Base-by-base conservation (phyloP, 2,329 filamentous ascomycete species). In the Aspergillus floridensis region DNA sequence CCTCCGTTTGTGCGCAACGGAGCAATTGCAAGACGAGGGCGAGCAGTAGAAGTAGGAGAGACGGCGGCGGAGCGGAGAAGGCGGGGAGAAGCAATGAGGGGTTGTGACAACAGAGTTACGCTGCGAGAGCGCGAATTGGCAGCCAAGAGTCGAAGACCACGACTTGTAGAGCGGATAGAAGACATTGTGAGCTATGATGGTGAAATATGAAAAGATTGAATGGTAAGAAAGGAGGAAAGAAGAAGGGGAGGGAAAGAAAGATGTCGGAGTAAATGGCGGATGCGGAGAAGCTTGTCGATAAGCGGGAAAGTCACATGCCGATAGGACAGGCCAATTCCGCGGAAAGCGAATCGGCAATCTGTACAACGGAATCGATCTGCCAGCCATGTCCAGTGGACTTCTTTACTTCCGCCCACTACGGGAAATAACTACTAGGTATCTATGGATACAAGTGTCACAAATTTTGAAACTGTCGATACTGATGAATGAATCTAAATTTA, bases 131-230 rank as follows among this genome's bases (percentile, higher is more conserved):
- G 58, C 14, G 70, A 69, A 58, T 67, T 67, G 53, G 65, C 62
- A 35, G 64, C 65, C 58, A 73, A 62, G 58, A 71, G 69, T 66
- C 70, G 70, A 57, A 66, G 61, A 49, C 71, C 68, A 69, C 66
- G 67, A 63, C 64, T 60, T 57, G 76, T 53, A 54, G 69, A 62
- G 51, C 70, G 68, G 56, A 71, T 58, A 51, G 70, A 68, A 53
- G 71, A 67, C 71, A 73, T 70, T 56, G 55, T 66, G 57, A 38
- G 52, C 47, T 26, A 56, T 56, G 64, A 64, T 63, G 59, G 59
- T 64, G 52, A 53, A 50, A 26, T 58, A 58, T 57, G 58, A 56
- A 62, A 62, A 56, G 55, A 58, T 58, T 35, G 32, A 31, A 35
- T n/a, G 26, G 52, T 29, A 48, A 47, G 21, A 54, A 49, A n/a